Evolutionary conservation across 768 basidiomycete genomes (phyloP), one percentile per base, ranked within the genome.

Genomic region (Lentinus tigrinus): DNA sequence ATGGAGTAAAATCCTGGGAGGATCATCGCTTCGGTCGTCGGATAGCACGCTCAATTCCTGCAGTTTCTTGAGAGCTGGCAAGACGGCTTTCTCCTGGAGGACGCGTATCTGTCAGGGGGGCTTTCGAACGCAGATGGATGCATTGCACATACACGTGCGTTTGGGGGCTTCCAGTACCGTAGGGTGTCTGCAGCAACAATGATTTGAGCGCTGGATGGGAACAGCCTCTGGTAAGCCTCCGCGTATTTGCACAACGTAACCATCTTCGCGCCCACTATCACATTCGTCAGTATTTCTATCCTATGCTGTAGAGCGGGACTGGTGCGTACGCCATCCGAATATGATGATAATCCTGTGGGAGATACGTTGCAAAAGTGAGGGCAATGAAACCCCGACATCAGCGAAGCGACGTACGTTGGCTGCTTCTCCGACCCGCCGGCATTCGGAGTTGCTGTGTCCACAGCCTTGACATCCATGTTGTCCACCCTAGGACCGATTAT

Each of bases 251-350:
- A 58, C 9, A 66, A 47, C 21, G 58, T 58, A 14, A 43, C 40
- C 24, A 47, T 28, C 31, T 58, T 54, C 9, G 63, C 65, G 8
- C 51, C 55, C 52, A 64, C 63, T 66, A 43, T 34, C 2, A 23
- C 23, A 9, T 47, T 13, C 16, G 19, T 44, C 16, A 43, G 56
- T 38, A 14, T 9, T 10, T 4, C 7, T 16, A 21, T 19, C 37
- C n/a, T 17, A 26, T n/a, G 19, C 26, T 1, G 13, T 19, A 24
- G 28, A 16, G 40, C 17, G n/a, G 40, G 11, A 31, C 31, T 11
- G 31, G 3, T 6, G 64, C 65, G 34, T 54, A 66, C 65, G 50
- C 65, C 65, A 66, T 11, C 57, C 65, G 27, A 61, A 62, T 11
- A 64, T 54, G 28, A 66, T 19, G 8, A 66, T 52, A 16, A 63